Evolutionary conservation across 2,329 filamentous ascomycete species (phyloP), one percentile per base, ranked within the genome.

Genomic region (Neofusicoccum ribis): DNA sequence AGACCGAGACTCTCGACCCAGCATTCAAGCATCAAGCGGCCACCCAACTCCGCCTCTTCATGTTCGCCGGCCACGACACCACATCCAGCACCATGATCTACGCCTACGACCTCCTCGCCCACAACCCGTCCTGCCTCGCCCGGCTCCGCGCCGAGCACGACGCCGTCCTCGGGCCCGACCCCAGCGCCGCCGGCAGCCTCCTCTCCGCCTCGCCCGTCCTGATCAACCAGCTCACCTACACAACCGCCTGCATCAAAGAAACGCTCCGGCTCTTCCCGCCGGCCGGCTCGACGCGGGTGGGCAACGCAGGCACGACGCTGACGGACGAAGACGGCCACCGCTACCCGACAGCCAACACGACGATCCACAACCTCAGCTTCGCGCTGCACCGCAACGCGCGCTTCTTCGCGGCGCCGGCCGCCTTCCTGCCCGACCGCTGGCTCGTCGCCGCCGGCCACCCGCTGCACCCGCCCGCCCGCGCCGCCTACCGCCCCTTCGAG

Each of bases 401-500:
- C 23, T 9, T 41, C 2, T 62, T 44, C 44, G n/a, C 6, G n/a
- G 11, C 9, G 15, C 34, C 49, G 61, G 39, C 52, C 50, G 50
- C 17, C 23, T 66, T 58, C 58, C 31, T 15, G 31, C 61, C 51
- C 5, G 63, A 60, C 50, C 61, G 58, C 54, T 66, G 27, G 49
- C 51, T 50, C 52, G 51, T 11, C n/a, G n/a, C 12, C 34, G 15
- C 34, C 51, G 51, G 36, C 15, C 34, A 54, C 6, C 15, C 51
- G 15, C 68, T 76, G 36, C 74, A 75, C 50, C 68, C 68, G n/a
- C 23, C 23, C 23, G 66, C 31, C 65, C 63, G 14, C 79, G 52
- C 36, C 0, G 74, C 71, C 12, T 80, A 68, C 67, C 70, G 76
- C 7, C 72, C 78, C 0, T 82, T 82, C 63, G 77, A 80, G 44